phyloP scores from a whole-genome alignment of 345 rosid species.

The Linum usitatissimum region DNA sequence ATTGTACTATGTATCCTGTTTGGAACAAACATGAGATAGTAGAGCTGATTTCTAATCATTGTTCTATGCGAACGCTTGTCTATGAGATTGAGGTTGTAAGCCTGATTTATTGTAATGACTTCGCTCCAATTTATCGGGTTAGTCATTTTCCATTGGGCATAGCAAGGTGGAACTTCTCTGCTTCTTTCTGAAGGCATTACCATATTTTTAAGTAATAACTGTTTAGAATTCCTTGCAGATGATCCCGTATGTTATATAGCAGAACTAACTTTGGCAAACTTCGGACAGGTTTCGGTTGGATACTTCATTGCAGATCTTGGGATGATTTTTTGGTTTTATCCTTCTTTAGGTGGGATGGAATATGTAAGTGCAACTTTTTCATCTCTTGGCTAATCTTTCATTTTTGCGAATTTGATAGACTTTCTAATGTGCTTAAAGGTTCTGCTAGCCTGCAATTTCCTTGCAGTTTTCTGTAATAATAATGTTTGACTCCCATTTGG shows the following conservation, averaged over 20 bases:
- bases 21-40: not conserved
- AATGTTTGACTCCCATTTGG: not conserved
- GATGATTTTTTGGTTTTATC: conserved; percentile 76
- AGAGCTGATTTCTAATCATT: too few relatives aligned
- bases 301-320: conserved; percentile 72
- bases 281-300: conserved; percentile 76
- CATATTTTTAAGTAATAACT: not conserved
- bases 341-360: conserved; percentile 78
- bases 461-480: not conserved
- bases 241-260: not conserved
- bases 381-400: not conserved
- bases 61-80: not conserved
- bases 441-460: not conserved
- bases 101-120: not conserved
- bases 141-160: not conserved
- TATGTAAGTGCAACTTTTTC: conserved; percentile 43
- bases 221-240: not conserved
- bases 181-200: not conserved
- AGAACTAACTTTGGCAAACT: conserved; percentile 1
- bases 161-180: not conserved
- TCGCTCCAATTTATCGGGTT: not conserved
- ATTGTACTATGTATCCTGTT: not conserved
- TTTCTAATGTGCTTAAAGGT: not conserved
- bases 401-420: not conserved
- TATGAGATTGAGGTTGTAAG: not conserved